These are phyloP conservation scores for Hirschfeldia incana DNA, from an alignment of 345 rosid species.

Conservation along the genomic window DNA sequence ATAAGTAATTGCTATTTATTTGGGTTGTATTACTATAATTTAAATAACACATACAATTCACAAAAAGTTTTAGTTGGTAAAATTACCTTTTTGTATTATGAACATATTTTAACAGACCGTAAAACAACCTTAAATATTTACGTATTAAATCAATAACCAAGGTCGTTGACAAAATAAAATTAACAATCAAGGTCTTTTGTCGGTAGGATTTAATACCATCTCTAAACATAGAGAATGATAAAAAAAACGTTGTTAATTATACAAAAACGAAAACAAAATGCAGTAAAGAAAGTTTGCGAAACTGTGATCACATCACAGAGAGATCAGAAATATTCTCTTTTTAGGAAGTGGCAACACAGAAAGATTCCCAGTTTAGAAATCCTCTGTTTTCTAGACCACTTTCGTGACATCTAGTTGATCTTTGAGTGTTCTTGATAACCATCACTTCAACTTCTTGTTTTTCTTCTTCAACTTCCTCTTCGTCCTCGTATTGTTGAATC, in stretches of 20 bases:
- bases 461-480: conserved; percentile 16
- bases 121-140: not conserved
- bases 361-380: conserved; percentile 57
- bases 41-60: not conserved
- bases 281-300: conserved; percentile 4
- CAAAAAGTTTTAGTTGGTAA: not conserved
- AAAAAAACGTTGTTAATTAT: conserved; percentile 27
- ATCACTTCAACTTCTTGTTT: conserved; percentile 20
- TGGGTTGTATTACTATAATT: not conserved
- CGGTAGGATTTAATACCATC: not conserved
- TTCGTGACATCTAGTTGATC: conserved; percentile 51
- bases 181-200: not conserved
- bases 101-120: not conserved
- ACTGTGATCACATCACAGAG: conserved; percentile 29
- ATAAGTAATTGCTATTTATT: too few relatives aligned
- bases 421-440: conserved; percentile 40
- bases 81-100: not conserved
- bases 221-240: conserved; percentile 10
- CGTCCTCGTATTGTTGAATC: not conserved
- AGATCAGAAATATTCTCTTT: not conserved
- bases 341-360: conserved; percentile 67
- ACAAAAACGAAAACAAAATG: conserved; percentile 20
- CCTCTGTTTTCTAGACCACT: conserved; percentile 45
- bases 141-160: not conserved
- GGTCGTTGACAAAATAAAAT: not conserved